A percentile compares a stretch with the other conserved stretches of the same genome.
These are phyloP conservation scores for Stenogyne calaminthoides DNA, from an alignment of 305 asterid species.

Conservation along the genomic window DNA sequence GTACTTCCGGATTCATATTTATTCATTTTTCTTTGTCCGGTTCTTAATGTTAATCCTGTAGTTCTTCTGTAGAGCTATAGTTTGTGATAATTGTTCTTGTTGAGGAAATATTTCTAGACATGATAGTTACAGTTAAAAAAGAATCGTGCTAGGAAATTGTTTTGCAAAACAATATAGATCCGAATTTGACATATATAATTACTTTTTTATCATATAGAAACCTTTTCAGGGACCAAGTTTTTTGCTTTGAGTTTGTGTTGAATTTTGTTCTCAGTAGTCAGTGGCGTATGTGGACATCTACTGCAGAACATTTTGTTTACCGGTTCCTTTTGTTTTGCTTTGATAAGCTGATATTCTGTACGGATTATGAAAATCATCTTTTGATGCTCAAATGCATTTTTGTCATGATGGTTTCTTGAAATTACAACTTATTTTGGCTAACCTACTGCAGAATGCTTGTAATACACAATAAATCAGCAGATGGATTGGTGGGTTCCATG, in stretches of 20 bases:
- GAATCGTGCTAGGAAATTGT: constrained; percentile 2
- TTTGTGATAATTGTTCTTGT: neutral
- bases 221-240: neutral
- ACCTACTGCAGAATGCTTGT: too few species aligned
- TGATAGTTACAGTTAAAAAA: neutral
- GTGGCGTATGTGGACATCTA: neutral
- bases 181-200: neutral
- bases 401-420: too few species aligned
- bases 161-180: constrained; percentile 6
- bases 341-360: too few species aligned
- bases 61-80: neutral
- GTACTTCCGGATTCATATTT: too few species aligned
- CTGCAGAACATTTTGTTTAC: neutral
- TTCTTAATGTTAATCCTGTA: neutral
- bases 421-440: too few species aligned
- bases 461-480: too few species aligned
- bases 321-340: too few species aligned
- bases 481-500: too few species aligned
- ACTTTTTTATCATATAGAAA: neutral
- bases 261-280: neutral
- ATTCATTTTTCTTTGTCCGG: too few species aligned
- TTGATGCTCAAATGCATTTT: too few species aligned
- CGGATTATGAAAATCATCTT: too few species aligned
- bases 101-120: neutral
- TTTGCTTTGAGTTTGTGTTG: constrained; percentile 3